Base-by-base conservation (phyloP, 164 flowering plant genomes). In the Liriodendron chinense region DNA sequence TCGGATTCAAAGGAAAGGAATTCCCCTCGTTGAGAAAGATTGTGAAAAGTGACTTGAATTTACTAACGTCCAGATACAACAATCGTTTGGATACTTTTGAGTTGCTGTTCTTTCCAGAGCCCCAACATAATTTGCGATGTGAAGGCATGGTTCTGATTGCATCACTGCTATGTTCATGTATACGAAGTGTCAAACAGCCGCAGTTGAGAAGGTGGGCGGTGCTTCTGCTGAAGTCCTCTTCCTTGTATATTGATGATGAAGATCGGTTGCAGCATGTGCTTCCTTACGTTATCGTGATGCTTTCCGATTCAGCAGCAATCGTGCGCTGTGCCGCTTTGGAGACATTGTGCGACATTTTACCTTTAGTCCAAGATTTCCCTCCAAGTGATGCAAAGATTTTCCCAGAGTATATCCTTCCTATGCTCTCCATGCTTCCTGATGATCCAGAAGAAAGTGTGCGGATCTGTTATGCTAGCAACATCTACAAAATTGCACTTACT, bases 381-480 rank as follows among this genome's bases (percentile, higher is more conserved):
- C 99, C 98, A 1, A 94, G 99, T 85, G 99, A 96, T 87, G 98
- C 99, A 26, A 96, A 96, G 82, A 92, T 96, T 20, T 96, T 96
- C 81, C 98, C 99, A 0, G 98, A 93, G 79, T 96, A 94, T 80
- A 94, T 96, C 77, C 89, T 96, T 69, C 99, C 99, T 0, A 96
- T 96, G 99, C 96, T 96, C 71, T 96, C 99, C 59, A 93, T 86
- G 91, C 91, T 96, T 82, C 99, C 99, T 72, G 99, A 96, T 87
- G 99, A 96, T 81, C 90, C 98, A 18, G 99, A 96, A 81, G 99
- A 96, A 85, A 96, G 94, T 86, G 98, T 96, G 72, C 86, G 99
- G 82, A 90, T 96, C 21, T 96, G 98, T 83, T 94, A 94, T 83
- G 90, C 96, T 7, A 85, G 94, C 85, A 93, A 91, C 79, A 89